Base-by-base conservation (phyloP, 441 rosid genomes). In the Mallotus japonicus region DNA sequence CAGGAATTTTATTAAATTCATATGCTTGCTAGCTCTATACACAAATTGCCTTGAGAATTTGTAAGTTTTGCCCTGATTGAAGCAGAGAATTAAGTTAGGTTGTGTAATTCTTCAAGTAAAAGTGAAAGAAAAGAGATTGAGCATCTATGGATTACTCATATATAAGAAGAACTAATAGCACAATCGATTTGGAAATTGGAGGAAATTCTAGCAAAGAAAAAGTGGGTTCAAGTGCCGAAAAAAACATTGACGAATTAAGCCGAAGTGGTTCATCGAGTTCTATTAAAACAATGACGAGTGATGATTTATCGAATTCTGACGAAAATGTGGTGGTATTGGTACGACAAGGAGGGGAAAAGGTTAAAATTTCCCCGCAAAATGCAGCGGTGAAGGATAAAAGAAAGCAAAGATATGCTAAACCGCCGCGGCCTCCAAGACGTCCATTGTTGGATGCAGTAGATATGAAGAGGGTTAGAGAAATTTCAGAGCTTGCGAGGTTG, bases 101-200 rank as follows among this genome's bases (percentile, higher is more conserved):
- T 8, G 37, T 14, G 3, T 60, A 37, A 10, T 22, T 50, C 19
- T 28, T 17, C 10, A 17, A 51, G 58, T 10, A 46, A 15, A 55
- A 44, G 49, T 24, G 34, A 47, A 34, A 3, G 53, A 13, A 14
- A 8, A 14, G 53, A 49, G 53, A 49, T 49, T 49, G 13, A 56
- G 56, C 20, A 64, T 65, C 58, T 44, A 78, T 73, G 76, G 69
- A 66, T 73, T 62, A 47, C 16, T 22, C 58, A 13, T 67, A 42
- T 22, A 73, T 55, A 22, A 65, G 57, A 56, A 72, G 46, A 62
- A 76, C 20, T 49, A 67, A 65, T 67, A 60, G 71, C 42, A 28
- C 56, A 51, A 59, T 62, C 47, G 82, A 84, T 77, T 51, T 84
- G 77, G 85, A 84, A 77, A 66, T 17, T 70, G 86, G 84, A n/a